Evolutionary conservation across 495 filamentous ascomycete genomes (phyloP).

Genomic region (Neurospora sp.): DNA sequence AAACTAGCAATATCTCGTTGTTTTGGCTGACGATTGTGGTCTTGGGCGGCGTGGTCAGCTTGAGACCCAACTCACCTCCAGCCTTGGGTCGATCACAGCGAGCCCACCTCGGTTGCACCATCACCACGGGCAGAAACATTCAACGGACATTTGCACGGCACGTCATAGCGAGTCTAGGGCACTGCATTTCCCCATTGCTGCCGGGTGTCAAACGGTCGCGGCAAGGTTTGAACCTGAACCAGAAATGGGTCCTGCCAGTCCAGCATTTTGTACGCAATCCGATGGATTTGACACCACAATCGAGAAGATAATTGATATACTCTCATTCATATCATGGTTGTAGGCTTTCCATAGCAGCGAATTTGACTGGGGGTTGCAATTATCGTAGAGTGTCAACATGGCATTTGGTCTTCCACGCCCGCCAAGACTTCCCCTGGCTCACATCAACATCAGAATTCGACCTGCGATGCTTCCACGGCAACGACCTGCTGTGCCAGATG

Average conservation of each 20-base stretch:
- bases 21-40: background rate
- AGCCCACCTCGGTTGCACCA: background rate
- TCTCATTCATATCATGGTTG: too few relatives aligned
- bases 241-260: background rate
- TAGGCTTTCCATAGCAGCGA: background rate
- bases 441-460: background rate
- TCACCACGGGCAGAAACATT: background rate
- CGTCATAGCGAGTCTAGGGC: background rate
- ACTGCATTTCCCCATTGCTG: background rate
- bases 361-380: background rate
- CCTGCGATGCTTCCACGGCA: background rate
- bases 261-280: background rate
- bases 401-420: background rate
- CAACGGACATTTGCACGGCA: background rate
- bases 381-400: background rate
- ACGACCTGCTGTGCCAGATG: background rate
- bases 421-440: background rate
- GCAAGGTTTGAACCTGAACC: background rate
- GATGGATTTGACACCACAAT: background rate
- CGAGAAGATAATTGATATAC: background rate
- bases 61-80: background rate
- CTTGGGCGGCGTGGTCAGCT: background rate
- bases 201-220: background rate
- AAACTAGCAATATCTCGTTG: background rate
- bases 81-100: accelerated